Conservation (phyloP, 225 moss, liverwort and hornwort genomes). For the Pseudisothecium myosuroides region DNA sequence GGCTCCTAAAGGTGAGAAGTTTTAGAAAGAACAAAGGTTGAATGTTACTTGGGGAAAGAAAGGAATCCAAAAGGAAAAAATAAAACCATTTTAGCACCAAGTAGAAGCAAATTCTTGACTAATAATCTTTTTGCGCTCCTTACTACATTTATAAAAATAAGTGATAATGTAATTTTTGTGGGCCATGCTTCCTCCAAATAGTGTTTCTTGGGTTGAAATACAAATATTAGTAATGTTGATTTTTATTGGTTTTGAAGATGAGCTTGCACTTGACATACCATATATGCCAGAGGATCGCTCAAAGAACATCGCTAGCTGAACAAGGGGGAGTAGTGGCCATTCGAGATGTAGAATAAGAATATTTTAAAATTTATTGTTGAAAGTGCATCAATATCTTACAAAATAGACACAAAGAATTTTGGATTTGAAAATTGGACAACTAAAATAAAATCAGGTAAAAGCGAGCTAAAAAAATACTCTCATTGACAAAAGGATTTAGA, state of each 20-base stretch:
- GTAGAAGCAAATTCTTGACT: background rate
- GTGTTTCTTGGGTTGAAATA: background rate
- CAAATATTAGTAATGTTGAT: background rate
- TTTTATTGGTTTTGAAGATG: fast-evolving
- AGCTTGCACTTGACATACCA: fast-evolving
- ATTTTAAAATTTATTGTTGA: background rate
- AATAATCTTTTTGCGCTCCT: background rate
- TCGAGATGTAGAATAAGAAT: background rate
- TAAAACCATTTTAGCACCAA: background rate
- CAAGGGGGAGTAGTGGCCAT: fast-evolving
- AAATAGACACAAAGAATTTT: background rate
- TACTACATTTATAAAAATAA: background rate
- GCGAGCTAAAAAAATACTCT: background rate
- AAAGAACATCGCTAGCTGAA: fast-evolving
- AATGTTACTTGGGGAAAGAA: background rate
- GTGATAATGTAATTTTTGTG: background rate
- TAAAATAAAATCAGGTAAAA: background rate
- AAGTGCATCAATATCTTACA: background rate
- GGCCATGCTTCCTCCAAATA: background rate
- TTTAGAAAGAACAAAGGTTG: too few relatives aligned
- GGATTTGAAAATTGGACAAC: background rate
- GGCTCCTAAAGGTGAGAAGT: fast-evolving
- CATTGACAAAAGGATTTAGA: background rate
- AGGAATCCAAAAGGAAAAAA: background rate
- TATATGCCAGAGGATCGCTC: fast-evolving